Conservation (phyloP, 2,329 filamentous ascomycete genomes). For the Coniosporium tulheliwenetii region DNA sequence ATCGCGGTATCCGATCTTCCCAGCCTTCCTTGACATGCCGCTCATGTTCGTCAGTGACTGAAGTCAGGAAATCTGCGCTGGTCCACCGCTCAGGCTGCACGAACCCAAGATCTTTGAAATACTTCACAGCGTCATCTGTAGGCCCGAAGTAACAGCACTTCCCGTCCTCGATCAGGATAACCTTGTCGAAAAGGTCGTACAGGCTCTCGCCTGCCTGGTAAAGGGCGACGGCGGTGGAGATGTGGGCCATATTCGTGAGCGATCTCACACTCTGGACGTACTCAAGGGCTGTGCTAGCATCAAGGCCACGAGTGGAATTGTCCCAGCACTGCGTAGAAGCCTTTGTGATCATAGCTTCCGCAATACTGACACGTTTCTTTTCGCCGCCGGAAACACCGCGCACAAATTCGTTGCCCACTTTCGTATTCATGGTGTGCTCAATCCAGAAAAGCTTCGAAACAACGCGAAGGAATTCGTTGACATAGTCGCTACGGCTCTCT, state of each 20-base stretch:
- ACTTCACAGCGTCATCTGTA: constrained; percentile 42
- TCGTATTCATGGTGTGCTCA: constrained; percentile 45
- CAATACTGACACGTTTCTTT: constrained; percentile 53
- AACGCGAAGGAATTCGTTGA: constrained; percentile 33
- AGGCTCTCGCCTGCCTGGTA: constrained; percentile 59
- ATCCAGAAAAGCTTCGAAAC: constrained; percentile 39
- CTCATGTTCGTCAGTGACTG: constrained; percentile 48
- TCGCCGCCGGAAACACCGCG: constrained; percentile 55
- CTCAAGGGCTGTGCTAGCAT: constrained; percentile 46
- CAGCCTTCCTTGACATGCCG: constrained; percentile 39
- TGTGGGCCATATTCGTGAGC: constrained; percentile 45
- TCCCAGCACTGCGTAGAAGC: constrained; percentile 52
- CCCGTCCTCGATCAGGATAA: constrained; percentile 23
- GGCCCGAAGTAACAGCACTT: constrained; percentile 44
- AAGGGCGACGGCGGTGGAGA: constrained; percentile 46
- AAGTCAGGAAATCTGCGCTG: constrained; percentile 57
- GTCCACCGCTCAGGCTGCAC: constrained; percentile 51
- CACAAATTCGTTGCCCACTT: constrained; percentile 51
- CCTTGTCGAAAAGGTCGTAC: constrained; percentile 54
- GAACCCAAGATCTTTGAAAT: constrained; percentile 53
- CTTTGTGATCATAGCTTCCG: constrained; percentile 44
- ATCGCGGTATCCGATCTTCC: constrained; percentile 40
- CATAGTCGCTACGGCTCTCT: constrained; percentile 27
- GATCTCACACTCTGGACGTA: constrained; percentile 45
- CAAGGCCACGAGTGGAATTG: constrained; percentile 49